phyloP scores from a whole-genome alignment of 2,329 filamentous ascomycete genomes.

The Huntiella omanensis region DNA sequence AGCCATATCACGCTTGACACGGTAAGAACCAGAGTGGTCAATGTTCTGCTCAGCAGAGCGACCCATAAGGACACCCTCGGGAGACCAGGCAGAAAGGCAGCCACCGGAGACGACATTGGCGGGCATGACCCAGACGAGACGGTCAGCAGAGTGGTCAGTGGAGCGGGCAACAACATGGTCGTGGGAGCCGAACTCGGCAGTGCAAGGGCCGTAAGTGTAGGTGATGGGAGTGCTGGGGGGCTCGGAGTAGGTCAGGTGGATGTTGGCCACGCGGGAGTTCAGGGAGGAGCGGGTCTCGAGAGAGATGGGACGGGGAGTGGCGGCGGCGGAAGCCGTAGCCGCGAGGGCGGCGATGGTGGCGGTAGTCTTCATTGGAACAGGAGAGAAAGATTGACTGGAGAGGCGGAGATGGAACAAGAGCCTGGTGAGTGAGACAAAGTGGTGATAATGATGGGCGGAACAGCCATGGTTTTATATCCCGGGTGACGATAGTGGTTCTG shows the following conservation, averaged over 20 bases:
- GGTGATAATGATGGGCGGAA: background rate
- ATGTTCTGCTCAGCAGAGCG: slow-evolving; percentile 15
- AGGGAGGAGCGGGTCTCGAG: slow-evolving; percentile 10
- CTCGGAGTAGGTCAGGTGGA: slow-evolving; percentile 13
- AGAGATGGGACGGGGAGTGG: slow-evolving; percentile 7
- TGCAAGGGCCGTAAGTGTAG: slow-evolving; percentile 14
- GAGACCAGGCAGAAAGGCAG: slow-evolving; percentile 24
- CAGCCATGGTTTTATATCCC: background rate
- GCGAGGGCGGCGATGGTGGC: slow-evolving; percentile 8
- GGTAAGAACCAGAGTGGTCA: slow-evolving; percentile 11
- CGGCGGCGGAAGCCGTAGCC: slow-evolving; percentile 7
- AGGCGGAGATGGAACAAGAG: background rate
- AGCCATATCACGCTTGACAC: slow-evolving; percentile 3
- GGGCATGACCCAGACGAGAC: slow-evolving; percentile 14
- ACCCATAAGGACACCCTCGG: slow-evolving; percentile 15
- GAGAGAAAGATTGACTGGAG: background rate
- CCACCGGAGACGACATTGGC: slow-evolving; percentile 17
- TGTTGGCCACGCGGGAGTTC: slow-evolving; percentile 11
- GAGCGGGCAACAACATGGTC: slow-evolving; percentile 12
- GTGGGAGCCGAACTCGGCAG: slow-evolving; percentile 11
- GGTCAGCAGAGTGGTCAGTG: slow-evolving; percentile 13
- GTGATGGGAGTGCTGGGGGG: slow-evolving; percentile 11
- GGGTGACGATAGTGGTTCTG: background rate
- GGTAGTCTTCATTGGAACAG: slow-evolving; percentile 8
- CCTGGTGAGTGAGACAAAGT: slow-evolving; percentile 6